Conservation (phyloP, 768 basidiomycete genomes). For the Baorangia bicolor region DNA sequence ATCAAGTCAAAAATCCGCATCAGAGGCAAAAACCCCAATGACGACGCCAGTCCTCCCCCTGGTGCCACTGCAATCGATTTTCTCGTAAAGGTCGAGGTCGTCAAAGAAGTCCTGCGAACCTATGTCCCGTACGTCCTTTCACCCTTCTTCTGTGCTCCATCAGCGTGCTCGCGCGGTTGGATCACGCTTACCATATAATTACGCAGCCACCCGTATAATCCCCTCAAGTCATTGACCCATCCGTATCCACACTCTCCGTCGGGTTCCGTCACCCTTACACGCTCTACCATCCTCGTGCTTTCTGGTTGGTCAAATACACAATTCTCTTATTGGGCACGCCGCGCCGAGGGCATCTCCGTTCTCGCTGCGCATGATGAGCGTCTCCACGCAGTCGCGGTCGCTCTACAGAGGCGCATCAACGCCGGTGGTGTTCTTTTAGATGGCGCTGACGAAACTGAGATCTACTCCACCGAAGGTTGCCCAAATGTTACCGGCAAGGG, state of each 20-base stretch:
- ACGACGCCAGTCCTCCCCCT: constrained; percentile 26
- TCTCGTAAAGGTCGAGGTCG: constrained; percentile 52
- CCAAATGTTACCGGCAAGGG: constrained; percentile 48
- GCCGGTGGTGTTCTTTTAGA: constrained; percentile 34
- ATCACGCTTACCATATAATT: constrained; percentile 25
- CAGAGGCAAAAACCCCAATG: constrained; percentile 30
- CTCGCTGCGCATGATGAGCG: constrained; percentile 41
- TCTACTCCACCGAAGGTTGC: constrained; percentile 32
- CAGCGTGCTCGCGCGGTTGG: constrained; percentile 6
- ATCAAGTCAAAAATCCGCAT: constrained; percentile 38
- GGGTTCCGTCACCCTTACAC: constrained; percentile 46
- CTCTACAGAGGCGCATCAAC: constrained; percentile 41
- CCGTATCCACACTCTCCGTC: constrained; percentile 37
- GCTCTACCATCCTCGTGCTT: constrained; percentile 46
- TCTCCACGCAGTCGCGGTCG: constrained; percentile 40
- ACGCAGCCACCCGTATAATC: constrained; percentile 51
- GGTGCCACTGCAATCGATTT: constrained; percentile 50
- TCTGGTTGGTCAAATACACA: constrained; percentile 56
- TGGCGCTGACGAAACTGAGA: constrained; percentile 21
- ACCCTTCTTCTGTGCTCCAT: background rate
- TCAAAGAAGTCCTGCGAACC: constrained; percentile 47
- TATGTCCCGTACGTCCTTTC: constrained; percentile 46
- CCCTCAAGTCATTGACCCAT: constrained; percentile 47
- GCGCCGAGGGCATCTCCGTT: constrained; percentile 49
- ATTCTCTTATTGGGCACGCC: constrained; percentile 55